Conservation (phyloP, 345 rosid genomes). For the Eucalyptus victrix region DNA sequence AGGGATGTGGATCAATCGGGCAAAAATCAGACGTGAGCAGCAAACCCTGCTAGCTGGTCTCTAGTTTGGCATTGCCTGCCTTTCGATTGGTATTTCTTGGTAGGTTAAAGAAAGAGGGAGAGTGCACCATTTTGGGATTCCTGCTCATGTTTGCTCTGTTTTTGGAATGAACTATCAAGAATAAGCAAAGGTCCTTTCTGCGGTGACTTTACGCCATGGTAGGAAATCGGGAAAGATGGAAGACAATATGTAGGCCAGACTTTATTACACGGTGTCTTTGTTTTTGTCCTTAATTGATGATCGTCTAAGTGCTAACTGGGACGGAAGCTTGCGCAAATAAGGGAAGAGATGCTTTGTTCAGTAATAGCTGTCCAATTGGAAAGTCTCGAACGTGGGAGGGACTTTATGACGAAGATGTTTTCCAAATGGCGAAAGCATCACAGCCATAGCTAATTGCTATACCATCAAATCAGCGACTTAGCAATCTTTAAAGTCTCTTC, state of each 20-base stretch:
- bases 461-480: too few relatives aligned
- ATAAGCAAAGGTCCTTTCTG: not conserved
- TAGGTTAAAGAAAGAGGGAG: not conserved
- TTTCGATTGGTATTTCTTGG: not conserved
- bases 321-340: not conserved
- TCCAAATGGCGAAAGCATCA: not conserved
- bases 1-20: not conserved
- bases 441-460: too few relatives aligned
- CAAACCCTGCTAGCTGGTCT: not conserved
- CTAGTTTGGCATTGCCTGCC: not conserved
- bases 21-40: not conserved
- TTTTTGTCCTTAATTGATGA: not conserved
- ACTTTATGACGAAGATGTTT: not conserved
- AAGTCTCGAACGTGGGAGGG: not conserved
- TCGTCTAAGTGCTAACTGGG: not conserved
- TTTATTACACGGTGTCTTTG: not conserved
- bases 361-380: not conserved
- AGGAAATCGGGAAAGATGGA: not conserved
- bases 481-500: too few relatives aligned
- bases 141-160: not conserved
- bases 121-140: not conserved
- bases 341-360: not conserved
- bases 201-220: not conserved
- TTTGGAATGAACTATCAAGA: not conserved
- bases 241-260: not conserved